A percentile compares a stretch with the other conserved stretches of the same genome.
Conservation (phyloP, 371 early-diverging fungal species). For the Batrachochytrium dendrobatidis region DNA sequence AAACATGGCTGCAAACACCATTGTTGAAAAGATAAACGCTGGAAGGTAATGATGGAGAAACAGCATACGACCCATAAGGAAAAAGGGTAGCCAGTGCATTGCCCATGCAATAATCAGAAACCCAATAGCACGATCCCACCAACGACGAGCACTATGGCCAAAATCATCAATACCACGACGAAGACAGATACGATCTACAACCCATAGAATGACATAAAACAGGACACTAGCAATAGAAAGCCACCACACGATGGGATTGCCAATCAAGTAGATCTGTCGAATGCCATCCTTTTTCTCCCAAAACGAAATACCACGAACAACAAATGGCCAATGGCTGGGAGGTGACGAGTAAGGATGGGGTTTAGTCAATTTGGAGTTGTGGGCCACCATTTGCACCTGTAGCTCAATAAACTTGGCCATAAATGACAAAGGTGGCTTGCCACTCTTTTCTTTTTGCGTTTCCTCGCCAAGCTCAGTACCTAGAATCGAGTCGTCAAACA, state of each 20-base stretch:
- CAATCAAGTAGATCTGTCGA: constrained; percentile 83
- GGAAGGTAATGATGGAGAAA: constrained; percentile 98
- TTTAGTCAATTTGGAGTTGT: constrained; percentile 72
- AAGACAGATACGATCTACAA: constrained; percentile 54
- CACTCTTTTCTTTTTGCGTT: constrained; percentile 28
- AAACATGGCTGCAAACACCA: constrained; percentile 45
- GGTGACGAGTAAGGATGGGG: constrained; percentile 83
- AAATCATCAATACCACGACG: constrained; percentile 68
- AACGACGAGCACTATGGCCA: constrained; percentile 38
- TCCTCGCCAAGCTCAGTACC: constrained; percentile 18
- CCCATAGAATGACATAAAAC: constrained; percentile 51
- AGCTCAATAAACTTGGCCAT: constrained; percentile 73
- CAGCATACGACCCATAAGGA: constrained; percentile 87
- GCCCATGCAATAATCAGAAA: constrained; percentile 83
- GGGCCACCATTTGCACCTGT: constrained; percentile 72
- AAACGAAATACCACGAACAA: constrained; percentile 80
- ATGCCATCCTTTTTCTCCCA: constrained; percentile 60
- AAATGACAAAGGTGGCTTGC: constrained; percentile 55
- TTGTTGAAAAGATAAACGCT: constrained; percentile 68
- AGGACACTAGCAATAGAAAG: constrained; percentile 56
- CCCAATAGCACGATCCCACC: constrained; percentile 54
- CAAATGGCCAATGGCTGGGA: constrained; percentile 68
- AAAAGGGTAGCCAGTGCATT: constrained; percentile 92
- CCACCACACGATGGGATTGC: constrained; percentile 96
- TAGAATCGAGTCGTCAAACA: no score